Percentiles rank a stretch among this genome's conserved stretches.
Conservation (phyloP, 805 yeast species). For the Torulaspora maleeae region DNA sequence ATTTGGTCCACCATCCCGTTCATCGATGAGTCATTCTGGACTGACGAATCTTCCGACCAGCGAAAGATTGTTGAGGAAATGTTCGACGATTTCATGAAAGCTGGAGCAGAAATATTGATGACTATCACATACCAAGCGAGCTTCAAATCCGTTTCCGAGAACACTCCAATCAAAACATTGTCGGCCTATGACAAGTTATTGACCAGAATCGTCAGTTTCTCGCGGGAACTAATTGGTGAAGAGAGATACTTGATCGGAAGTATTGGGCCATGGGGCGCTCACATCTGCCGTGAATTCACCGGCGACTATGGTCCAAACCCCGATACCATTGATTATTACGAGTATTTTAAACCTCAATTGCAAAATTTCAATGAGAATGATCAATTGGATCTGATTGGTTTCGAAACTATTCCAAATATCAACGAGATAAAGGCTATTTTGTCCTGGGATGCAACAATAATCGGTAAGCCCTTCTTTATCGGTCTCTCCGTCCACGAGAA, state of each 20-base stretch:
- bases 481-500: conserved; percentile 42
- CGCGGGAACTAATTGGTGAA: conserved; percentile 25
- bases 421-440: conserved; percentile 52
- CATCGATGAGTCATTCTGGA: conserved; percentile 30
- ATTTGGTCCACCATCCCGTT: conserved; percentile 63
- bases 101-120: conserved; percentile 53
- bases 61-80: conserved; percentile 46
- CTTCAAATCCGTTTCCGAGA: conserved; percentile 38
- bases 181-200: conserved; percentile 22
- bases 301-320: conserved; percentile 51
- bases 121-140: conserved; percentile 63
- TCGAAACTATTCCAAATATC: conserved; percentile 70
- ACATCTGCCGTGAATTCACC: conserved; percentile 61
- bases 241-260: conserved; percentile 44
- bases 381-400: conserved; percentile 52
- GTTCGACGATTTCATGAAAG: conserved; percentile 46
- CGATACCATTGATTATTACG: conserved; percentile 30
- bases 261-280: conserved; percentile 77
- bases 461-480: conserved; percentile 42
- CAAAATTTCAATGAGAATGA: conserved; percentile 46
- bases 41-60: conserved; percentile 16
- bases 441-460: conserved; percentile 36
- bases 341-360: conserved; percentile 37
- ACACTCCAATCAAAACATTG: conserved; percentile 21
- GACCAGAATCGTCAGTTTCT: conserved; percentile 23